Base-by-base conservation (phyloP, 805 yeast genomes). In the Metschnikowia matae region DNA sequence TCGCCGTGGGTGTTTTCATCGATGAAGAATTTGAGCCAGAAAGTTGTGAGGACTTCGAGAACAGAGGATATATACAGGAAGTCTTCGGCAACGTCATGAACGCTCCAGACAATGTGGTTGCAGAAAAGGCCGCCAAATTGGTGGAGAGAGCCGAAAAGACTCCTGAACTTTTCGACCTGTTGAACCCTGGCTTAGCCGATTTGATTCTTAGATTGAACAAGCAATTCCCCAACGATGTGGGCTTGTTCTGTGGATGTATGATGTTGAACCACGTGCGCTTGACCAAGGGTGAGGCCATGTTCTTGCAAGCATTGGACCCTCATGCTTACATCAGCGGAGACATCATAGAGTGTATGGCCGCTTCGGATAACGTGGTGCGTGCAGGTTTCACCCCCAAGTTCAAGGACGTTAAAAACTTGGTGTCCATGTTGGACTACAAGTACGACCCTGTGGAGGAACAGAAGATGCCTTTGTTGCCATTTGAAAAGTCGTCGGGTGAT, bases 351-450 rank as follows among this genome's bases (percentile, higher is more conserved):
- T 94, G 99, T 76, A 94, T 94, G 99, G 99, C 99, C 40, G 97
- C 99, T 7, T 85, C 95, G 38, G 99, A 94, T 69, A 94, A 94
- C 63, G 99, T 94, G 51, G 97, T 94, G 45, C 83, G 99, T 69
- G 96, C 97, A 3, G 99, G 99, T 13, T 94, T 94, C 77, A 94
- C 99, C n/a, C 99, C 99, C 54, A 94, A 94, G 70, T 94, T 92
- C 76, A 94, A 92, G 73, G 99, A 94, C 69, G 98, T 94, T 53
- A 71, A 83, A 52, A 89, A 87, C 62, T 81, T 94, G 64, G 97
- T 94, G 40, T 82, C 80, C 48, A 89, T 89, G 94, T 81, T 94
- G 67, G 91, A 97, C 3, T 94, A 92, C 67, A 78, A 87, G 26
- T 87, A 87, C 62, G 95, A 87, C 48, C 83, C 95, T 21, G 97